Conservation (phyloP, 306 rosid genomes). For the Ormosia emarginata region DNA sequence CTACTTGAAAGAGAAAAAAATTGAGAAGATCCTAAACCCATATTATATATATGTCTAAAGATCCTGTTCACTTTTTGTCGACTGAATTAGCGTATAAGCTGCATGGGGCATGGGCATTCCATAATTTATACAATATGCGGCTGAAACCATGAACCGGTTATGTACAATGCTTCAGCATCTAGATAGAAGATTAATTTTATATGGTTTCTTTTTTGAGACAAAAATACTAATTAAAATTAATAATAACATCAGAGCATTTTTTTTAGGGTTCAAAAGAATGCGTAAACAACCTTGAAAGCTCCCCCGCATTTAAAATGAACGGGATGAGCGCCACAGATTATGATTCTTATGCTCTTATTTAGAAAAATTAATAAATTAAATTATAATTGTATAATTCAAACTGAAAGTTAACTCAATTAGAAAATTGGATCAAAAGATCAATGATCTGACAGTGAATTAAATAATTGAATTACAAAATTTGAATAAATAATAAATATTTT, state of each 20-base stretch:
- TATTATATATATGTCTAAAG: background rate
- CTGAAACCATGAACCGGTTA: background rate
- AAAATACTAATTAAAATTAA: background rate
- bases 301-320: background rate
- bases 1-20: too few relatives aligned
- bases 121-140: background rate
- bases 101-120: background rate
- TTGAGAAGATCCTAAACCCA: too few relatives aligned
- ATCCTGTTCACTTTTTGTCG: background rate
- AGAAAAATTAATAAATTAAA: background rate
- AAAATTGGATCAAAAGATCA: too few relatives aligned
- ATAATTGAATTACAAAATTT: too few relatives aligned
- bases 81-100: background rate
- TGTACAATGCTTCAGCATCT: background rate
- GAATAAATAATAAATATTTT: too few relatives aligned
- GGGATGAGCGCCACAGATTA: conserved; percentile 9
- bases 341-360: background rate
- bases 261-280: background rate
- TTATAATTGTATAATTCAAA: too few relatives aligned
- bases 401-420: too few relatives aligned
- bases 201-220: background rate
- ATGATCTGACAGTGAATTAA: too few relatives aligned
- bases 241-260: background rate
- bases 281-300: background rate
- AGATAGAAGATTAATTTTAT: background rate